phyloP scores from a whole-genome alignment of 1,284 basidiomycete genomes.

The Ceratobasidium sp. region DNA sequence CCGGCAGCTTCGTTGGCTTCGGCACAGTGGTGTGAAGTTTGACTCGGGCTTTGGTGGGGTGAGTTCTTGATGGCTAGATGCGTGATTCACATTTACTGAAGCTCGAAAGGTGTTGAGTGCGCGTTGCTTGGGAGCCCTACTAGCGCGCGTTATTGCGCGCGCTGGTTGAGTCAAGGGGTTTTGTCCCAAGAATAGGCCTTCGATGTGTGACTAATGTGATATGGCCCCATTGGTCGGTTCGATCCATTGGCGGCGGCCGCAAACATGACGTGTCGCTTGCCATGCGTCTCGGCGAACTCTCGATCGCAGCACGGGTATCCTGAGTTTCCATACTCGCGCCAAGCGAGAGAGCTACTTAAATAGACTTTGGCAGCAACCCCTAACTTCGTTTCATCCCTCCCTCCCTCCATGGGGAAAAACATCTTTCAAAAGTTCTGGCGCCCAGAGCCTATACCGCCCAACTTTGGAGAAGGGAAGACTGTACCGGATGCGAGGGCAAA shows the following conservation, averaged over 20 bases:
- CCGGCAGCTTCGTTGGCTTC: no score
- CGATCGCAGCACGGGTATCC: background rate
- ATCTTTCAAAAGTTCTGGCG: slow-evolving; percentile 31
- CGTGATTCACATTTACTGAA: no score
- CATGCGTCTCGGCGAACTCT: background rate
- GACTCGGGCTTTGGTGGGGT: no score
- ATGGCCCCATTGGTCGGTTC: slow-evolving; percentile 18
- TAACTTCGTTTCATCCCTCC: background rate
- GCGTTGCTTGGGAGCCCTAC: no score
- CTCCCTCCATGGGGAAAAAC: slow-evolving; percentile 27
- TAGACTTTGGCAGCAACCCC: background rate
- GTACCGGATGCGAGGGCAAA: slow-evolving; percentile 37
- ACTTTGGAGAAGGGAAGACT: slow-evolving; percentile 41
- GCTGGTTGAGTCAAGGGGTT: no score
- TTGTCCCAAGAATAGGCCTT: no score
- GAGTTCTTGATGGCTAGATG: no score
- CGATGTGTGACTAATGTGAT: background rate
- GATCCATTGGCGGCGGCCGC: background rate
- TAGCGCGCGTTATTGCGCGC: background rate
- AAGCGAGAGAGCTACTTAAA: slow-evolving; percentile 12
- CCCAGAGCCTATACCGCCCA: slow-evolving; percentile 37
- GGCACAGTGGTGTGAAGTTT: no score
- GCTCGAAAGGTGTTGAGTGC: no score
- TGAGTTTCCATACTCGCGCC: slow-evolving; percentile 1
- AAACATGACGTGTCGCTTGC: slow-evolving; percentile 26